phyloP scores from a whole-genome alignment of 2,329 filamentous ascomycete genomes.

The Fusarium nelsonii region DNA sequence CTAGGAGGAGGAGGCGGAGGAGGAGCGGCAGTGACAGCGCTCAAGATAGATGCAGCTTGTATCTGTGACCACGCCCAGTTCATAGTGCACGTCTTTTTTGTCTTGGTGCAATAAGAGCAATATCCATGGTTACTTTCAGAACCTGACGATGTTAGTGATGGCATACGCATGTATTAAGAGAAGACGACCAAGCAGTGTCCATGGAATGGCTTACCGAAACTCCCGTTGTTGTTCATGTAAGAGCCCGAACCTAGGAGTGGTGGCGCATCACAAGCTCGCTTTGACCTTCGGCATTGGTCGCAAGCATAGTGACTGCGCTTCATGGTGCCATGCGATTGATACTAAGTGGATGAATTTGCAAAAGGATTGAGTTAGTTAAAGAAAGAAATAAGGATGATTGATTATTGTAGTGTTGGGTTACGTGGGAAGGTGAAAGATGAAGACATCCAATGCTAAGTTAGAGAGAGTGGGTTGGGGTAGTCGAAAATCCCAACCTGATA shows the following conservation, averaged over 20 bases:
- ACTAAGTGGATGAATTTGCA: neutral
- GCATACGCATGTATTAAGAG: neutral
- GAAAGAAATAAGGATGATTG: too few species aligned
- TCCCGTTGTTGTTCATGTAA: slow-evolving; percentile 12
- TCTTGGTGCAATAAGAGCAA: slow-evolving; percentile 51
- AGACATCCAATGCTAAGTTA: too few species aligned
- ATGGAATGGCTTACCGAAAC: slow-evolving; percentile 29
- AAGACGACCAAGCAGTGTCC: neutral
- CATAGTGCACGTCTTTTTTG: slow-evolving; percentile 49
- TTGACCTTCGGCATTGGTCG: slow-evolving; percentile 44
- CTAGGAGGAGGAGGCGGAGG: neutral
- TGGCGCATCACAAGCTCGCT: slow-evolving; percentile 45
- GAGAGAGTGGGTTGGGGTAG: neutral
- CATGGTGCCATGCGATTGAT: slow-evolving; percentile 25
- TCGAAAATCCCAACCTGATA: neutral
- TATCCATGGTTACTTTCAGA: slow-evolving; percentile 12
- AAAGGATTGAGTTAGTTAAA: neutral
- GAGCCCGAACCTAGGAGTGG: slow-evolving; percentile 22
- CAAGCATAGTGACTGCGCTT: slow-evolving; percentile 45
- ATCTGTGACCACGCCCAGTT: slow-evolving; percentile 43
- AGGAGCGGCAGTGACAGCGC: slow-evolving; percentile 12
- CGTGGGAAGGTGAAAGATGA: too few species aligned
- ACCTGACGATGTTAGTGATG: slow-evolving; percentile 14
- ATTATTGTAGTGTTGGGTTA: too few species aligned
- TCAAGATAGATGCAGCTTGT: slow-evolving; percentile 25